Conservation (phyloP, 306 rosid genomes). For the Prunus mira region DNA sequence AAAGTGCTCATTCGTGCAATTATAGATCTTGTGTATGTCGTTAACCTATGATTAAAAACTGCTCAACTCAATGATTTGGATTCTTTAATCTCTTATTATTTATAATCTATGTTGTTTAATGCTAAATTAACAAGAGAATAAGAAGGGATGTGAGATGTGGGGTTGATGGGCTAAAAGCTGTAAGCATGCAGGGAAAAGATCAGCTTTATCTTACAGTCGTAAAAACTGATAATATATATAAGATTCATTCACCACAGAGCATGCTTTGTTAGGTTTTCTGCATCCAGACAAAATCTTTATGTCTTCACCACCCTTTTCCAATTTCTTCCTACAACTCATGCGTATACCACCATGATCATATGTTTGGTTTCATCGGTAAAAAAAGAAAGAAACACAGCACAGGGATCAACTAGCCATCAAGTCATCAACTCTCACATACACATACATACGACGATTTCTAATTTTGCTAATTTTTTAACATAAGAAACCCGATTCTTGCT, state of each 20-base stretch:
- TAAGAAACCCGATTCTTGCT: no score
- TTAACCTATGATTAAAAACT: neutral
- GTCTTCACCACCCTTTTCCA: neutral
- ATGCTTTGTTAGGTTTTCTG: neutral
- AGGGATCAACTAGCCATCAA: no score
- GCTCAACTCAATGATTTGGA: conserved; percentile 4
- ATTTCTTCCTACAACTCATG: no score
- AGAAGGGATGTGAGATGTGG: neutral
- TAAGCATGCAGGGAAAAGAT: conserved; percentile 11
- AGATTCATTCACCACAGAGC: no score
- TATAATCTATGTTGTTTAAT: neutral
- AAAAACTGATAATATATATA: no score
- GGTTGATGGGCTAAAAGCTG: neutral
- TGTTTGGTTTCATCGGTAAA: no score
- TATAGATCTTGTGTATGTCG: neutral
- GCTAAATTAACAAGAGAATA: neutral
- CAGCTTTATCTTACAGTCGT: neutral
- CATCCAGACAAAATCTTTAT: neutral
- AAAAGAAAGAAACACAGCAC: no score
- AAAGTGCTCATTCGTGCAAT: conserved; percentile 2
- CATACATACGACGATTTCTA: no score
- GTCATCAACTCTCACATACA: no score
- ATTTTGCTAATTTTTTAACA: no score
- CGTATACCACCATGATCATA: no score
- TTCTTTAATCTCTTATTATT: neutral